Evolutionary conservation across 208 protist species (phyloP), one percentile per base, ranked within the genome.

Genomic region (Wallacemonas sp.): DNA sequence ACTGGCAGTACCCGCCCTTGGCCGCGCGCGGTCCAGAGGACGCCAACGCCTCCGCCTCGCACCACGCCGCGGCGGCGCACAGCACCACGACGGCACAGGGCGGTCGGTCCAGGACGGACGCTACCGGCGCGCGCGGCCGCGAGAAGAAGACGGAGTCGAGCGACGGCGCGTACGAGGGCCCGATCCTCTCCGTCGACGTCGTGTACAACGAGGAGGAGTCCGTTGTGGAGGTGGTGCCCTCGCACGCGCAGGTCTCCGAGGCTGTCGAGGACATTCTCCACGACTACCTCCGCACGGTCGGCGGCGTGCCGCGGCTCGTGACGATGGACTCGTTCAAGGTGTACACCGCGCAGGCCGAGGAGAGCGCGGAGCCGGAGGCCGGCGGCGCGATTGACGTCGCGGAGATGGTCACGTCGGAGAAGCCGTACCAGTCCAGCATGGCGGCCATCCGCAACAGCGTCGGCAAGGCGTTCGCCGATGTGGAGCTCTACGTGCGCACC

Each of bases 261-360:
- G 76, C 73, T 45, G 72, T 96, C n/a, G 91, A 97, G 67, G 88
- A 96, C 65, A 78, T 96, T 33, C 74, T 97, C 7, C 66, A 84
- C 32, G 92, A 94, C 75, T 98, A 96, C 74, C 84, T 98, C 45
- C 89, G 92, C 65, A 88, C 93, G 18, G 84, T 96, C 32, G 86
- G 81, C 45, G 76, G 81, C 25, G 81, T 97, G 14, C 92, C 89
- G 55, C 87, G 89, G 14, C 70, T 98, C 10, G 78, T 93, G 12
- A 76, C 74, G 28, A 94, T 96, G 74, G 84, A 91, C 61, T 70
- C 81, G 36, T 98, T 98, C 79, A 96, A 96, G 66, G 81, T 92
- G 18, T 98, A 95, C 74, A 95, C 89, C 10, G 72, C 89, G 20
- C 88, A 88, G 44, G 73, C 80, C 25, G 75, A 87, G 31, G 87